Base-by-base conservation (phyloP, 2,329 filamentous ascomycete species). In the Pseudogymnoascus sp. region DNA sequence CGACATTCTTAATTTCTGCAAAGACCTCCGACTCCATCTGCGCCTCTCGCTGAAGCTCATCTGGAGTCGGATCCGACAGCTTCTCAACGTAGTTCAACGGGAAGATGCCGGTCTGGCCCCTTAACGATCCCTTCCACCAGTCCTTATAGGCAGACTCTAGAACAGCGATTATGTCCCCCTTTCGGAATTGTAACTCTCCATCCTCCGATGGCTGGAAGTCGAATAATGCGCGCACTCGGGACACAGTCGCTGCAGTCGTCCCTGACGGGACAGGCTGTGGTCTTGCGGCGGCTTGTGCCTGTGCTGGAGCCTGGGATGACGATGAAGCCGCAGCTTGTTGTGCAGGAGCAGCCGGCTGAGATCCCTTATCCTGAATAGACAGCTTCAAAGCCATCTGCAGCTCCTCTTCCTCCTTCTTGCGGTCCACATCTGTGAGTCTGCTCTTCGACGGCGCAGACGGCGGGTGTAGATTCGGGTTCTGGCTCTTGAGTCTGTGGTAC, bases 41-140 rank as follows among this genome's bases (percentile, higher is more conserved):
- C 2, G 95, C 93, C 78, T 99, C 95, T 63, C 91, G 86, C 76
- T 97, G 92, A 68, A 99, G 77, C 80, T 99, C 95, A 69, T 97
- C 93, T 16, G 88, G 87, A 0, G 95, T 97, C 4, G 95, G 95
- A 72, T 99, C 95, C 63, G 93, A 87, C 67, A 99, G 80, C 76
- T 99, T 99, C 78, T 99, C 95, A 14, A 99, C 95, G 72, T 99
- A 99, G 78, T 99, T 99, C 68, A 99, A 83, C 6, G 95, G 95
- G 76, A 99, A 99, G 68, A 99, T 99, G 70, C 95, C 95, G 6
- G 92, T 97, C 76, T 97, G 91, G 19, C 95, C 95, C 73, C 93
- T 87, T 64, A 99, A 79, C 44, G 93, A 96, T 1, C 95, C 95
- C 70, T 96, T 93, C 95, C 95, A 99, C 95, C 95, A 99, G 76